Percentiles rank a stretch among this genome's conserved stretches.
phyloP scores from a whole-genome alignment of 805 yeast genomes.

The Pichia sporocuriosa region DNA sequence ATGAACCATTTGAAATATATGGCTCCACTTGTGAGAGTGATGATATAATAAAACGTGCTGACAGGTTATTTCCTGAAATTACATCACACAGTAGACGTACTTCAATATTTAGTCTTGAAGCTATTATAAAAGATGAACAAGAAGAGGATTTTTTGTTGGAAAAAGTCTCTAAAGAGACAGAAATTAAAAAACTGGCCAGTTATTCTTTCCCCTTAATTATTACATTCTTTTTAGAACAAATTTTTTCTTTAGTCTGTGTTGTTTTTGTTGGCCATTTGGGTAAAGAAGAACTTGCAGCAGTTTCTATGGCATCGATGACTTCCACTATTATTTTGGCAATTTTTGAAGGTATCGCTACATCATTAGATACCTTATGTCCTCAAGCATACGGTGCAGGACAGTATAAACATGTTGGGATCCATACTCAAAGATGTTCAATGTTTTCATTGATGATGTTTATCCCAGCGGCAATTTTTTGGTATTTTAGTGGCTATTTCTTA shows the following conservation, averaged over 20 bases:
- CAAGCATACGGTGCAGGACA: slow-evolving; percentile 72
- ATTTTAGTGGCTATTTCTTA: slow-evolving; percentile 45
- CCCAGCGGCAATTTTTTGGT: slow-evolving; percentile 61
- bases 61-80: slow-evolving; percentile 20
- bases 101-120: slow-evolving; percentile 13
- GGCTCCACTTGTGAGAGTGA: slow-evolving; percentile 19
- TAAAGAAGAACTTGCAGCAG: slow-evolving; percentile 66
- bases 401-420: slow-evolving; percentile 56
- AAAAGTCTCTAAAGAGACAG: slow-evolving; percentile 21
- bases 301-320: slow-evolving; percentile 70
- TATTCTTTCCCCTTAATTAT: slow-evolving; percentile 53
- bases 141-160: slow-evolving; percentile 31
- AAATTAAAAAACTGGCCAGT: slow-evolving; percentile 30
- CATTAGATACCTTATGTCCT: slow-evolving; percentile 72
- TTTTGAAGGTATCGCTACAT: slow-evolving; percentile 69
- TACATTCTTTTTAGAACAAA: slow-evolving; percentile 56
- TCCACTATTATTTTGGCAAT: slow-evolving; percentile 69
- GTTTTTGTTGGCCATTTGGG: slow-evolving; percentile 75
- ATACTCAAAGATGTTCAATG: slow-evolving; percentile 59
- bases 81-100: slow-evolving; percentile 1
- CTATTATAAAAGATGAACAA: slow-evolving; percentile 10
- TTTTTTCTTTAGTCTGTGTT: slow-evolving; percentile 65
- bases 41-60: slow-evolving; percentile 22
- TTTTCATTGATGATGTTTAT: slow-evolving; percentile 51
- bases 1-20: slow-evolving; percentile 13